Percentiles rank a stretch among this genome's conserved stretches.
phyloP scores from a whole-genome alignment of 257 asterid species.

The Asclepias syriaca region DNA sequence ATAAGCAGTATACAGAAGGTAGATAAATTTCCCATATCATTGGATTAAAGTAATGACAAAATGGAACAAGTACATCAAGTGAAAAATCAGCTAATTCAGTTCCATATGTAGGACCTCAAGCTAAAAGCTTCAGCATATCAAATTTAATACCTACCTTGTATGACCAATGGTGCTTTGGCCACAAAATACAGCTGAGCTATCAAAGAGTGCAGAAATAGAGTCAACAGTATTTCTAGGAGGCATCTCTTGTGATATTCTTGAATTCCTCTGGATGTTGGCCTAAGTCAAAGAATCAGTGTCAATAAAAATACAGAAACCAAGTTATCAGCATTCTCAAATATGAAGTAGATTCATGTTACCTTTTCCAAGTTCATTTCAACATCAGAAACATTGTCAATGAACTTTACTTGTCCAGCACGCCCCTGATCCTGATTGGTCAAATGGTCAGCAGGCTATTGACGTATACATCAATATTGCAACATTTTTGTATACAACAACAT shows the following conservation, averaged over 20 bases:
- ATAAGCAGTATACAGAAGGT: conserved; percentile 4
- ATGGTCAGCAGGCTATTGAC: conserved; percentile 8
- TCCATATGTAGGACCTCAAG: conserved; percentile 2
- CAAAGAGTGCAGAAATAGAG: conserved; percentile 21
- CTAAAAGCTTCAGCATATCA: conserved; percentile 9
- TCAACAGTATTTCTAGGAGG: conserved; percentile 28
- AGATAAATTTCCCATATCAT: neutral
- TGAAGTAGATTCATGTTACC: conserved; percentile 1
- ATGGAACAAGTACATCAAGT: neutral
- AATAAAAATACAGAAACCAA: conserved; percentile 1
- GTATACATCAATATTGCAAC: neutral
- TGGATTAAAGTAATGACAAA: neutral
- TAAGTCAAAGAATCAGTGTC: conserved; percentile 17
- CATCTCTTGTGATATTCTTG: conserved; percentile 32
- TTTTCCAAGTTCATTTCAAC: conserved; percentile 3
- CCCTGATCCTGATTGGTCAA: conserved; percentile 15
- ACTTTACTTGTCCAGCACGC: conserved; percentile 8
- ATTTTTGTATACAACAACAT: neutral
- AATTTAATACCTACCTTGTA: conserved; percentile 26
- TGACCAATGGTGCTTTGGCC: conserved; percentile 23
- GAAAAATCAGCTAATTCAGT: neutral
- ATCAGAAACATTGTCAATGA: conserved; percentile 5
- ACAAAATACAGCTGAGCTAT: conserved; percentile 25
- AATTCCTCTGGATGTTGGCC: conserved; percentile 28
- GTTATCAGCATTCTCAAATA: neutral